These are phyloP conservation scores for Penicillium samsonianum DNA, from an alignment of 495 filamentous ascomycete genomes.

Conservation along the genomic window DNA sequence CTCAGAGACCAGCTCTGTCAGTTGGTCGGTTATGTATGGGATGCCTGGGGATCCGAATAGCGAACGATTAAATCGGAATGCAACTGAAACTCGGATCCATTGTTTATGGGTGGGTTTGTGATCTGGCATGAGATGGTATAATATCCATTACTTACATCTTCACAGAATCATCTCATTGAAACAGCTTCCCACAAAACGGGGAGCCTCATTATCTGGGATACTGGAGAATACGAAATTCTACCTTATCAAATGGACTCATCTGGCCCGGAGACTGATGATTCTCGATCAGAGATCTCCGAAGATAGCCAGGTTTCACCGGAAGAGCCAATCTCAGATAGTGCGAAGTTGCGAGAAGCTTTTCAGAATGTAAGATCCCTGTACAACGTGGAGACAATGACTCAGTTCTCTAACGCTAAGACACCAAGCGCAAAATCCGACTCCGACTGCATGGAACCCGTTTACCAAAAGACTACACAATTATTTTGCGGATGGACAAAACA, in stretches of 20 bases:
- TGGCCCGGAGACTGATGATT: conserved; percentile 48
- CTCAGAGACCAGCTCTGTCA: conserved; percentile 61
- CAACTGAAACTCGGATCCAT: conserved; percentile 67
- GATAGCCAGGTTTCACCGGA: background rate
- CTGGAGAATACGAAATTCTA: conserved; percentile 63
- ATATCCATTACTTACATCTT: background rate
- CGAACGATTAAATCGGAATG: conserved; percentile 57
- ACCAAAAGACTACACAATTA: conserved; percentile 57
- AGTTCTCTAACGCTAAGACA: background rate
- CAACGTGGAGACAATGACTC: background rate
- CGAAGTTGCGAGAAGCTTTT: conserved; percentile 57
- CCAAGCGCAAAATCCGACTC: conserved; percentile 59
- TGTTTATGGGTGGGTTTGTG: conserved; percentile 58
- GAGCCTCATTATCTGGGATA: conserved; percentile 71
- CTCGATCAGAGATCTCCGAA: conserved; percentile 32
- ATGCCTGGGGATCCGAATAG: conserved; percentile 65
- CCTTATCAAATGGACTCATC: conserved; percentile 38
- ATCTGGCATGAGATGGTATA: background rate
- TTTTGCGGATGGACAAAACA: conserved; percentile 55
- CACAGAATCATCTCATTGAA: conserved; percentile 67
- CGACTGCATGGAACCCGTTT: conserved; percentile 61
- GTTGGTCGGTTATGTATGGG: conserved; percentile 68
- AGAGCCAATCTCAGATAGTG: conserved; percentile 45
- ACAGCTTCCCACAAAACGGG: conserved; percentile 60
- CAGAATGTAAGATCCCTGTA: conserved; percentile 35